phyloP scores from a whole-genome alignment of 148 eudicot genomes.

The Cornus kousa region DNA sequence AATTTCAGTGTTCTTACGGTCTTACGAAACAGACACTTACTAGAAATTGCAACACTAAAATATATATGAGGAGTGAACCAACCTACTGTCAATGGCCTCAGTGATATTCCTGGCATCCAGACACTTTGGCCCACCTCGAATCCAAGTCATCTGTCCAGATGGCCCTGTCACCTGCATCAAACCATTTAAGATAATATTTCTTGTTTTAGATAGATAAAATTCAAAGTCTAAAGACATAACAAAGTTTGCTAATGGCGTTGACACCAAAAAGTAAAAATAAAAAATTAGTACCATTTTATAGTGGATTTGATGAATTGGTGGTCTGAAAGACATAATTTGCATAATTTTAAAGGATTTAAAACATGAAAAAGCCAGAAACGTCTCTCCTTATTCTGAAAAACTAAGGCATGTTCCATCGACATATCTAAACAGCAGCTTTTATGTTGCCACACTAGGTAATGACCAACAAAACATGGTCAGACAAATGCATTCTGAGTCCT shows the following conservation, averaged over 20 bases:
- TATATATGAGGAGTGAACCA: background rate
- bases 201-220: background rate
- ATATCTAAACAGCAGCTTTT: background rate
- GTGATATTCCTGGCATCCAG: conserved; percentile 63
- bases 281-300: background rate
- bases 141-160: conserved; percentile 96
- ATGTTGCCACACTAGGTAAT: background rate
- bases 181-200: conserved; percentile 3
- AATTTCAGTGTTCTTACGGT: background rate
- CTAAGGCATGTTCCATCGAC: background rate
- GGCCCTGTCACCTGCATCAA: conserved; percentile 78
- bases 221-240: background rate
- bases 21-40: background rate
- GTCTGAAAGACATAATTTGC: background rate
- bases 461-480: background rate
- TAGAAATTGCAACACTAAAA: no score
- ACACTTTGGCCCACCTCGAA: conserved; percentile 81
- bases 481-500: background rate
- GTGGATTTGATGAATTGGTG: background rate
- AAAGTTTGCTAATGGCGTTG: background rate
- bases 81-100: conserved; percentile 81
- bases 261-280: no score
- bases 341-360: background rate
- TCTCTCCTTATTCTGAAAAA: background rate
- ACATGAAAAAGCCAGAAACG: background rate